phyloP scores from a whole-genome alignment of 106 monocot genomes.

The Platanthera guangdongensis region DNA sequence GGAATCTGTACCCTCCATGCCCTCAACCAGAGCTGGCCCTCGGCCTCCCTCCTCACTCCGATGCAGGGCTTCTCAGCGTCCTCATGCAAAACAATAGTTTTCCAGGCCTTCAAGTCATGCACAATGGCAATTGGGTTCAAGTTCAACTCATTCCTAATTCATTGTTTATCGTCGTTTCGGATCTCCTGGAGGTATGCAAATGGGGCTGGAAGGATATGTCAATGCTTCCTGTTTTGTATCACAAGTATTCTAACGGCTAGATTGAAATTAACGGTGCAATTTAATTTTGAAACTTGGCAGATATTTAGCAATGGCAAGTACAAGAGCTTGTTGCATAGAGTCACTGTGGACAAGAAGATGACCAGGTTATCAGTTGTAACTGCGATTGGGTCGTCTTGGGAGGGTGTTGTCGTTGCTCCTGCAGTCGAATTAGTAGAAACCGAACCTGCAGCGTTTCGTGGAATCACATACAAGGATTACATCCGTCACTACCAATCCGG shows the following conservation, averaged over 20 bases:
- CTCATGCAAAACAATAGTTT: slow-evolving; percentile 45
- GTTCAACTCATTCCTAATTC: slow-evolving; percentile 35
- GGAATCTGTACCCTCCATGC: slow-evolving; percentile 50
- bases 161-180: slow-evolving; percentile 44
- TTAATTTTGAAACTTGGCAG: slow-evolving; percentile 8
- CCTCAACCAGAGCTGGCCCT: slow-evolving; percentile 31
- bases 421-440: slow-evolving; percentile 16
- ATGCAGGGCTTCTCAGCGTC: slow-evolving; percentile 50
- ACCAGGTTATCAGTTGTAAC: slow-evolving; percentile 42
- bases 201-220: neutral
- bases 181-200: slow-evolving; percentile 56
- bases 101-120: slow-evolving; percentile 49
- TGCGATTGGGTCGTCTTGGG: slow-evolving; percentile 23
- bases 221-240: neutral
- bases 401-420: slow-evolving; percentile 27
- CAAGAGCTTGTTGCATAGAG: slow-evolving; percentile 53
- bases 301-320: slow-evolving; percentile 67
- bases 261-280: neutral
- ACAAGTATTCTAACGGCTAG: neutral
- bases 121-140: slow-evolving; percentile 39
- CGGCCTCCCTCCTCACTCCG: slow-evolving; percentile 53
- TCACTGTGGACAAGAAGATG: slow-evolving; percentile 17
- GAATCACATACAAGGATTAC: slow-evolving; percentile 41
- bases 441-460: slow-evolving; percentile 16
- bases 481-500: slow-evolving; percentile 35